A percentile compares a stretch with the other conserved stretches of the same genome.
Evolutionary conservation across 2,329 filamentous ascomycete species (phyloP).

Genomic region (Colletotrichum navitas): DNA sequence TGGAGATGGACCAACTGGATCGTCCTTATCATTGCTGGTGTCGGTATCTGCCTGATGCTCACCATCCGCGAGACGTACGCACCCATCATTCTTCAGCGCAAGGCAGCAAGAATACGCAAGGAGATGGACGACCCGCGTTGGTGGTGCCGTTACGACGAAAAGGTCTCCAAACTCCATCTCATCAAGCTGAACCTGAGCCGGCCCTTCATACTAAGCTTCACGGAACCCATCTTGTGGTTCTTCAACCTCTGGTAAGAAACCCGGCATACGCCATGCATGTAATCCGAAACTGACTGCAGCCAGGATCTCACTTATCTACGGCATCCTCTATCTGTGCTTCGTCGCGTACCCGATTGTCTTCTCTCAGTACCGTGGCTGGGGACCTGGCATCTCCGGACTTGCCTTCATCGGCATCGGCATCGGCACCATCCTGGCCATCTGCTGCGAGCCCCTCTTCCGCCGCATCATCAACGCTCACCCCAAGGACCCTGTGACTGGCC

Average conservation of each 20-base stretch:
- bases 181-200: slow-evolving; percentile 82
- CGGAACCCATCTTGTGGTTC: slow-evolving; percentile 84
- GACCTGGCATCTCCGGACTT: slow-evolving; percentile 77
- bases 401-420: slow-evolving; percentile 81
- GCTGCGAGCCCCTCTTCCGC: slow-evolving; percentile 78
- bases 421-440: slow-evolving; percentile 72
- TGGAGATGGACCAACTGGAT: slow-evolving; percentile 94
- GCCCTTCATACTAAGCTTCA: slow-evolving; percentile 81
- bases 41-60: slow-evolving; percentile 69
- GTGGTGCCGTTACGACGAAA: slow-evolving; percentile 86
- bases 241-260: slow-evolving; percentile 72
- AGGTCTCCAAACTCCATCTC: slow-evolving; percentile 71
- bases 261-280: not conserved
- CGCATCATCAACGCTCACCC: slow-evolving; percentile 82
- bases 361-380: slow-evolving; percentile 80
- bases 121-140: slow-evolving; percentile 78
- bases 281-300: not conserved
- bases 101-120: slow-evolving; percentile 73
- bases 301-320: slow-evolving; percentile 84
- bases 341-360: slow-evolving; percentile 92
- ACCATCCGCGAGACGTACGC: slow-evolving; percentile 82
- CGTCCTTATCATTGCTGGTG: slow-evolving; percentile 77
- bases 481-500: slow-evolving; percentile 80
- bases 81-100: slow-evolving; percentile 76
- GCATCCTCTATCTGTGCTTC: slow-evolving; percentile 90